Conservation (phyloP, 2,329 filamentous ascomycete genomes). For the Penicillium expansum region DNA sequence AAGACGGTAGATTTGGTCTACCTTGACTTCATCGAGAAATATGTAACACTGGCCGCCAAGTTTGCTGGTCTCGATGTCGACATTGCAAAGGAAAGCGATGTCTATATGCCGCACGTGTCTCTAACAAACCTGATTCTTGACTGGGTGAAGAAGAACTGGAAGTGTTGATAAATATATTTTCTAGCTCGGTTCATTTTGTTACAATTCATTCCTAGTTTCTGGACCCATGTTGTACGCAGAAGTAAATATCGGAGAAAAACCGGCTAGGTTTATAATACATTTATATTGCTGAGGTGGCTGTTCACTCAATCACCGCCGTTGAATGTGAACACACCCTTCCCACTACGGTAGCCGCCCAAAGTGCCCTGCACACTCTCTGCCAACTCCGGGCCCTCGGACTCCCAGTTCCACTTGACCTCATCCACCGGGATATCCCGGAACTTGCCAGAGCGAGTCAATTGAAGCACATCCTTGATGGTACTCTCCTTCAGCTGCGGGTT, state of each 20-base stretch:
- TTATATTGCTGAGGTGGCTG: background rate
- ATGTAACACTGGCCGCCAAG: constrained; percentile 72
- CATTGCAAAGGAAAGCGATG: constrained; percentile 48
- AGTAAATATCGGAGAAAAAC: background rate
- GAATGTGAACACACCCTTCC: constrained; percentile 90
- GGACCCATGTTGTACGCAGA: background rate
- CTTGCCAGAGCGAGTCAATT: constrained; percentile 68
- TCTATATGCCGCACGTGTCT: constrained; percentile 53
- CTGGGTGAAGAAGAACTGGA: constrained; percentile 60
- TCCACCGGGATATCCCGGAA: constrained; percentile 84
- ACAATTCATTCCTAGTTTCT: background rate
- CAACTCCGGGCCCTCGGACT: constrained; percentile 68
- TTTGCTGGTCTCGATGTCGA: constrained; percentile 54
- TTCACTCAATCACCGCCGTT: constrained; percentile 42
- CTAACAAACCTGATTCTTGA: constrained; percentile 58
- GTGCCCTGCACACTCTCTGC: constrained; percentile 76
- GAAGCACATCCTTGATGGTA: constrained; percentile 81
- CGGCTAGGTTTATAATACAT: background rate
- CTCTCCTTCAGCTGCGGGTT: constrained; percentile 70
- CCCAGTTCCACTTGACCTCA: constrained; percentile 77
- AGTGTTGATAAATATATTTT: constrained; percentile 24
- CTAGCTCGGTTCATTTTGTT: background rate
- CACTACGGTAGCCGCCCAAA: constrained; percentile 75
- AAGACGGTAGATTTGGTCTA: constrained; percentile 84
- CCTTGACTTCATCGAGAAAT: constrained; percentile 84